Evolutionary conservation across 2,329 filamentous ascomycete genomes (phyloP).

Genomic region (Colletotrichum sp.): DNA sequence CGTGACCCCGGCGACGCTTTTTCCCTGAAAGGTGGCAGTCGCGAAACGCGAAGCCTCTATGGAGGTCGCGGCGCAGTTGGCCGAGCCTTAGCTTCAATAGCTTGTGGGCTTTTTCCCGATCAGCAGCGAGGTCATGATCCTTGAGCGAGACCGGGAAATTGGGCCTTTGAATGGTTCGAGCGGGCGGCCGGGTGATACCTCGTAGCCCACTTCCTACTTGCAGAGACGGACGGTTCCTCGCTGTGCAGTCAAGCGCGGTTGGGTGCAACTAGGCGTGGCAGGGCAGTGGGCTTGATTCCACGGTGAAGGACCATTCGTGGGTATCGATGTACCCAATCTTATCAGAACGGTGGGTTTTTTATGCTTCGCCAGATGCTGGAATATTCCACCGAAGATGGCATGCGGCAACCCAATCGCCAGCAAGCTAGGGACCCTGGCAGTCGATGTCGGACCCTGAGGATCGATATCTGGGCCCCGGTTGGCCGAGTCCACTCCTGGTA

Average conservation of each 20-base stretch:
- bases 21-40: constrained; percentile 9
- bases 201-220: background rate
- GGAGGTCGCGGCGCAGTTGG: background rate
- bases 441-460: background rate
- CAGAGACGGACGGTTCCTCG: background rate
- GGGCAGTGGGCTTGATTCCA: background rate
- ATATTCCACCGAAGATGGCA: background rate
- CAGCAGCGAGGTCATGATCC: background rate
- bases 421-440: background rate
- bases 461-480: background rate
- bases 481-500: background rate
- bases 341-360: background rate
- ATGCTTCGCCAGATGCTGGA: background rate
- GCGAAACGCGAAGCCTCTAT: background rate
- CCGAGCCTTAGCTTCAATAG: background rate
- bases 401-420: background rate
- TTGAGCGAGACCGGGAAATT: background rate
- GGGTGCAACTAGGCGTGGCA: background rate
- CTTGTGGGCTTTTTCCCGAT: background rate
- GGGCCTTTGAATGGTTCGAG: background rate
- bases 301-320: background rate
- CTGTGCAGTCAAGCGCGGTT: background rate
- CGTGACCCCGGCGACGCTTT: background rate
- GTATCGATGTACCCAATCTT: background rate
- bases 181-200: background rate